Evolutionary conservation across 2,329 filamentous ascomycete species (phyloP), one percentile per base, ranked within the genome.

Genomic region (Apiospora phragmitis): DNA sequence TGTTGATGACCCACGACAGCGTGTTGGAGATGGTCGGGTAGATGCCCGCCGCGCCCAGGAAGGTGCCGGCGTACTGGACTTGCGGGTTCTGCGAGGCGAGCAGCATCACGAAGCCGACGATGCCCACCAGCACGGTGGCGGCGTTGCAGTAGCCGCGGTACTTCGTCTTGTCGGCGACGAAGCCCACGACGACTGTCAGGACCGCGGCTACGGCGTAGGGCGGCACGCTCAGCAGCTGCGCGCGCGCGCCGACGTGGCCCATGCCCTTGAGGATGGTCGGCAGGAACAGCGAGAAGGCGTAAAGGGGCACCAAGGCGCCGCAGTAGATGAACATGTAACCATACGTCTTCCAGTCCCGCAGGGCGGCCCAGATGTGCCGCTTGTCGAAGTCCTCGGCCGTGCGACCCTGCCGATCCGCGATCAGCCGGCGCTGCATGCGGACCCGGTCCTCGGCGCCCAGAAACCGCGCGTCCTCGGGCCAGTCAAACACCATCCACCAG

Each of bases 21-120:
- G 94, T 97, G 78, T 97, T 96, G 12, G 94, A 83, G 70, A 97
- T 93, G 76, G 90, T 92, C 0, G 95, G 94, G 77, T 97, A 97
- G 75, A 97, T 97, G 1, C 95, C 94, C 70, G 95, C 84, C 0
- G 95, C 94, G 0, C 92, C 94, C 0, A 98, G 85, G 80, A 97
- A 98, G 0, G 90, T 93, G 0, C 93, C 95, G 0, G 91, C 92
- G 79, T 98, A 98, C 77, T 94, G 91, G 0, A 95, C 89, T 0
- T 85, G 86, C 0, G 94, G 85, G 4, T 85, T 83, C 4, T 86
- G 83, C 3, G 89, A 89, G 0, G 88, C 89, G 1, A 97, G 84
- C 1, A 97, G 86, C 91, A 98, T 94, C 47, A 86, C 80, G 78
- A 97, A 98, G 0, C 95, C 95, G 0, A 85, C 81, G n/a, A 97